A percentile compares a stretch with the other conserved stretches of the same genome.
phyloP scores from a whole-genome alignment of 2,329 filamentous ascomycete genomes.

The Pleochaeta shiraiana region DNA sequence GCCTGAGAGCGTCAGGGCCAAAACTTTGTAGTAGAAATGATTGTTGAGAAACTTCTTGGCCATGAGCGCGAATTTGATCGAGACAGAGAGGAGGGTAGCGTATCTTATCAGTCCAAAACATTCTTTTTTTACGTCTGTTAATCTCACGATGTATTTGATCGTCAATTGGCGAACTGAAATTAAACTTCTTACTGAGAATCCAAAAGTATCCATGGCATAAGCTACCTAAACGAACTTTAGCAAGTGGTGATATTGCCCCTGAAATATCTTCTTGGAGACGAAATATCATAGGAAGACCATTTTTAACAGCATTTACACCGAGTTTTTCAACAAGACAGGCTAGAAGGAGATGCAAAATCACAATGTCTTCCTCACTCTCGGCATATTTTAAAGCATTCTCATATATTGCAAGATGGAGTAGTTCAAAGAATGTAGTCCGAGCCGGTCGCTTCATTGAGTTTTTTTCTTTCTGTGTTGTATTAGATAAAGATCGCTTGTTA shows the following conservation, averaged over 20 bases:
- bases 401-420: slow-evolving; percentile 74
- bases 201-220: slow-evolving; percentile 81
- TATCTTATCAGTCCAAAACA: slow-evolving; percentile 60
- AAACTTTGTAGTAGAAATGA: slow-evolving; percentile 26
- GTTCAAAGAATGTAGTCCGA: slow-evolving; percentile 40
- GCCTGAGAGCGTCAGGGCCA: slow-evolving; percentile 41
- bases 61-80: slow-evolving; percentile 35
- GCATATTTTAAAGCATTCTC: slow-evolving; percentile 61
- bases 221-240: slow-evolving; percentile 62
- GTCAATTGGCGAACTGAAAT: slow-evolving; percentile 48
- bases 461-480: slow-evolving; percentile 28
- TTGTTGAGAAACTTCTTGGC: slow-evolving; percentile 23
- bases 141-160: slow-evolving; percentile 57
- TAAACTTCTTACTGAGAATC: slow-evolving; percentile 54
- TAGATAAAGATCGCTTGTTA: slow-evolving; percentile 41
- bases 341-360: slow-evolving; percentile 57
- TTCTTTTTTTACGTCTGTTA: slow-evolving; percentile 44
- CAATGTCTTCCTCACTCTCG: slow-evolving; percentile 49
- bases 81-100: slow-evolving; percentile 45
- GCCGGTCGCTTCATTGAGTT: slow-evolving; percentile 9
- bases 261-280: slow-evolving; percentile 69
- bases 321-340: slow-evolving; percentile 51
- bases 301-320: slow-evolving; percentile 61
- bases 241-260: slow-evolving; percentile 37
- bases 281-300: slow-evolving; percentile 73